Base-by-base conservation (phyloP, 179 eudicot species). In the Sideroxylon spinosum region DNA sequence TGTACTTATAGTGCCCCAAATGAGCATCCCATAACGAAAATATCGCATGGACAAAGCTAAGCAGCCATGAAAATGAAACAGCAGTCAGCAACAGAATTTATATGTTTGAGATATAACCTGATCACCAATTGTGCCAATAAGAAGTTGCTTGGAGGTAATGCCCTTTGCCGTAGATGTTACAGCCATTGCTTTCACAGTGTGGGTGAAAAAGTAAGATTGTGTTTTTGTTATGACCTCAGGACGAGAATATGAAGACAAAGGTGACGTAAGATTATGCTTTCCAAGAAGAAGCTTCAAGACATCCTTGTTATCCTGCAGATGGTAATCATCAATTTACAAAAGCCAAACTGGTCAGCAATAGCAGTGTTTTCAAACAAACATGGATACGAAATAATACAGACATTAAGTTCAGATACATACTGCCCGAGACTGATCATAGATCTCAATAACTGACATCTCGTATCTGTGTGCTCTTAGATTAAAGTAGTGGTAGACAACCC, bases 401-500 rank as follows among this genome's bases (percentile, higher is more conserved):
- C 9, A 32, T 44, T 59, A 73, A 78, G 80, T 29, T 66, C 53
- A 60, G 81, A 74, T 52, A 56, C 68, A 11, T 89, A 89, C 99
- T 88, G 95, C 97, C 57, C 99, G 93, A 73, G 98, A 95, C 83
- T 90, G 95, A 84, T 97, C 99, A 82, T 92, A 97, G 78, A 97
- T 86, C 89, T 97, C 99, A 90, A 91, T 94, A 82, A 97, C 99
- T 78, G 99, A 90, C 97, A 97, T 97, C 88, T 97, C 98, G 80
- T 91, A 91, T 82, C 99, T 87, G 82, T 97, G 98, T 74, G 99
- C 97, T 86, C 91, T 88, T 77, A 97, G 91, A 83, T 94, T 97
- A 81, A 97, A 97, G 84, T 94, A 94, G 90, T 97, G 99, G 87
- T 97, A 97, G 85, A 94, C 97, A 83, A 97, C 94, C 99, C 99